phyloP scores from a whole-genome alignment of 179 eudicot genomes.

The Beta corolliflora region DNA sequence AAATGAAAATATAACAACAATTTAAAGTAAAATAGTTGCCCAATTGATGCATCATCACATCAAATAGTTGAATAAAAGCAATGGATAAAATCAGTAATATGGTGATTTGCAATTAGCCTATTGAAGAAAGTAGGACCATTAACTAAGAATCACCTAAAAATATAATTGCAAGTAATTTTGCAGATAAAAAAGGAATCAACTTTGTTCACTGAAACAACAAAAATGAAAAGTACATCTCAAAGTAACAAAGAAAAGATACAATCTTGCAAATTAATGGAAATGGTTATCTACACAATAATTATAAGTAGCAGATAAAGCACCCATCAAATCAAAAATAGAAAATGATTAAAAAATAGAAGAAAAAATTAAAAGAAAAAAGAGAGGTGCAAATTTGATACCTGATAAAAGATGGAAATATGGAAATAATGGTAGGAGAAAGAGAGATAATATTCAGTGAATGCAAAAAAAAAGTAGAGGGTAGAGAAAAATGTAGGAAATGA shows the following conservation, averaged over 20 bases:
- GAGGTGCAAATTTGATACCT: background rate
- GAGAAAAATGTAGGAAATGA: background rate
- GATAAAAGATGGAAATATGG: background rate
- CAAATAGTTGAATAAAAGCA: background rate
- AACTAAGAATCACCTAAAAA: background rate
- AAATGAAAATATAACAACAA: background rate
- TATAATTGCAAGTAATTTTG: background rate
- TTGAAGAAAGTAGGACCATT: constrained; percentile 2
- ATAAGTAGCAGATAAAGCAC: background rate
- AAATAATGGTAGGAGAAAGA: background rate
- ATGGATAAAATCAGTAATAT: constrained; percentile 8
- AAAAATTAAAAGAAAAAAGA: background rate
- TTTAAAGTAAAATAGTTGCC: background rate
- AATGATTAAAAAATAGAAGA: no score
- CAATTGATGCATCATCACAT: background rate
- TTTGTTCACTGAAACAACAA: background rate
- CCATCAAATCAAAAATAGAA: background rate
- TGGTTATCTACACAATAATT: background rate
- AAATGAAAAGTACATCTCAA: background rate
- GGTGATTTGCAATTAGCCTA: background rate
- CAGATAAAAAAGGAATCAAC: background rate
- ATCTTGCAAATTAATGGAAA: constrained; percentile 7
- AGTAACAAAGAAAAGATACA: background rate
- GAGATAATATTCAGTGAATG: constrained; percentile 6
- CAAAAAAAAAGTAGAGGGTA: background rate